These are phyloP conservation scores for Sorghum bicolor DNA, from an alignment of 176 grass and related monocot genomes.

Conservation along the genomic window DNA sequence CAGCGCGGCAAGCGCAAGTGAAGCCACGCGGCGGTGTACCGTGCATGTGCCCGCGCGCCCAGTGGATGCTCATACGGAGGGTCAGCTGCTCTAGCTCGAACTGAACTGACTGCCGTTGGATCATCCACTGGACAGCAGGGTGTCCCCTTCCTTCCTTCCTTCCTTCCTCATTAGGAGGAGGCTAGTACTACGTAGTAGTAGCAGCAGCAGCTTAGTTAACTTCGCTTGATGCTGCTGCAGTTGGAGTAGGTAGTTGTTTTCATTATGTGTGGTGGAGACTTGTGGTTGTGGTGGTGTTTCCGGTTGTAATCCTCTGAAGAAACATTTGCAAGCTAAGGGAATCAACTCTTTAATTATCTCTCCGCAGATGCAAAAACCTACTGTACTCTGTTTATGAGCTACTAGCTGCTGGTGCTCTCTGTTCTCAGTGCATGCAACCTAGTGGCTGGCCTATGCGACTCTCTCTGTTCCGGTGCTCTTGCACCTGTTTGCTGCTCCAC, in stretches of 20 bases:
- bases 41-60: conserved; percentile 6
- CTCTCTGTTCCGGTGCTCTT: background rate
- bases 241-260: conserved; percentile 4
- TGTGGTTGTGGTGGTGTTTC: background rate
- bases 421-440: background rate
- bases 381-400: background rate
- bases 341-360: background rate
- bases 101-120: conserved; percentile 57
- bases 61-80: conserved; percentile 64
- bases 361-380: too few relatives aligned
- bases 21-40: background rate
- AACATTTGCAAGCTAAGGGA: conserved; percentile 17
- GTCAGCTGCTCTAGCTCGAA: conserved; percentile 24
- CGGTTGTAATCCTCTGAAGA: background rate
- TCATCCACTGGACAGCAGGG: conserved; percentile 48
- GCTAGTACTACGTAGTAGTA: background rate
- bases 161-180: background rate
- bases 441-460: too few relatives aligned
- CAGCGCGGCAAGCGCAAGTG: conserved; percentile 53
- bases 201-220: background rate
- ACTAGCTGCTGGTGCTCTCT: background rate
- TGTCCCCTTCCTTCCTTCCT: background rate
- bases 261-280: background rate
- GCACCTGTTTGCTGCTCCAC: background rate
- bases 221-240: background rate